Conservation (phyloP, 2,329 filamentous ascomycete genomes). For the Ophiocordyceps camponoti-floridani region DNA sequence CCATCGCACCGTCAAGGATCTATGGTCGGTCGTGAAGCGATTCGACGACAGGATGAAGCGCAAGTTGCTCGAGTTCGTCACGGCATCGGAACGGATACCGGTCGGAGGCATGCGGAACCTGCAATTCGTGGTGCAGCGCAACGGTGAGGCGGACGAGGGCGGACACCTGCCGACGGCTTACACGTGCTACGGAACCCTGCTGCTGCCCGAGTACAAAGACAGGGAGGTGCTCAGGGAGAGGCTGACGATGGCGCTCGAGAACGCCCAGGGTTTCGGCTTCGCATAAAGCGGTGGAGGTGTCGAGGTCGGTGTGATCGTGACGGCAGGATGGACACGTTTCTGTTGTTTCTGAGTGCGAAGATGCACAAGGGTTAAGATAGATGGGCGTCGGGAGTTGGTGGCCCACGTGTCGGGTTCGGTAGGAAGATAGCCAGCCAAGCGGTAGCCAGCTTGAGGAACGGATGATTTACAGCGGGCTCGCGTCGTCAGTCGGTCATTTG, state of each 20-base stretch:
- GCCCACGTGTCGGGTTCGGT: background rate
- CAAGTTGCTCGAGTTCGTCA: slow-evolving; percentile 81
- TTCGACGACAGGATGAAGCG: slow-evolving; percentile 54
- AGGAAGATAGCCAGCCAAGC: background rate
- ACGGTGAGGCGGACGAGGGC: slow-evolving; percentile 40
- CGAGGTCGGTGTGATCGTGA: too few species aligned
- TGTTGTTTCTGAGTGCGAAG: background rate
- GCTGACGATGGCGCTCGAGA: slow-evolving; percentile 70
- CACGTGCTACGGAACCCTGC: slow-evolving; percentile 80
- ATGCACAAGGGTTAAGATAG: background rate
- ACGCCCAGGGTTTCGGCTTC: slow-evolving; percentile 79
- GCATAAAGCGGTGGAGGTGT: slow-evolving; percentile 30
- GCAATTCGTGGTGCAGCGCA: slow-evolving; percentile 68
- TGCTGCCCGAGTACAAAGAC: slow-evolving; percentile 67
- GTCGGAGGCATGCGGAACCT: slow-evolving; percentile 71
- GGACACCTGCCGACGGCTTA: slow-evolving; percentile 65
- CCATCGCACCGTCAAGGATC: slow-evolving; percentile 55
- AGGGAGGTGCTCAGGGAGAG: slow-evolving; percentile 55
- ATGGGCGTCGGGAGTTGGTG: background rate
- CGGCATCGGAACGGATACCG: slow-evolving; percentile 76
- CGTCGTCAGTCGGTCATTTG: slow-evolving; percentile 48
- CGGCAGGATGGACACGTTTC: too few species aligned
- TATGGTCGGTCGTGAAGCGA: slow-evolving; percentile 63
- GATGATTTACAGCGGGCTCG: background rate
- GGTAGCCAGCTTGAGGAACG: background rate